Conservation (phyloP, 352 stramenopile species). For the Albugo candida region DNA sequence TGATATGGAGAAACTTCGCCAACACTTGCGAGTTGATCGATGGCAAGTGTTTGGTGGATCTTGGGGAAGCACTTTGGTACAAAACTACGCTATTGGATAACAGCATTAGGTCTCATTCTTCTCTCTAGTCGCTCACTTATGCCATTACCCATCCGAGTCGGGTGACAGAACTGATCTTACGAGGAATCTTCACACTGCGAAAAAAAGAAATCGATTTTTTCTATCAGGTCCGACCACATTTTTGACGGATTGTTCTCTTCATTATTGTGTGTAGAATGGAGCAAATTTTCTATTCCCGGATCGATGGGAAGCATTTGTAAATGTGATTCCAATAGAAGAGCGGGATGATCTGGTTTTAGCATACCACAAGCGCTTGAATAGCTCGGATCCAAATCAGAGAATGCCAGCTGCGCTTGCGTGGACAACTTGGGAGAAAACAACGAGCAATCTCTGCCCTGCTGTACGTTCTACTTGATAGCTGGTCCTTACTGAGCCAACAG, state of each 20-base stretch:
- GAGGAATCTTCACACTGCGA: constrained; percentile 85
- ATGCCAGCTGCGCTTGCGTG: constrained; percentile 73
- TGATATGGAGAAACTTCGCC: constrained; percentile 84
- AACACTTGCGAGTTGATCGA: constrained; percentile 69
- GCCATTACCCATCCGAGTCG: constrained; percentile 66
- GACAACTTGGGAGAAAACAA: constrained; percentile 83
- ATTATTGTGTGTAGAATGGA: constrained; percentile 17
- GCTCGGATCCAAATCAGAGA: constrained; percentile 65
- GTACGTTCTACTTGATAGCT: background rate
- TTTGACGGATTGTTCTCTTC: background rate
- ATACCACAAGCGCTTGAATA: constrained; percentile 78
- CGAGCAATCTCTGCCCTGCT: constrained; percentile 58
- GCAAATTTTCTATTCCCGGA: constrained; percentile 83
- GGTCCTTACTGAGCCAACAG: background rate
- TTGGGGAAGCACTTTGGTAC: constrained; percentile 84
- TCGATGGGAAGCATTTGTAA: constrained; percentile 77
- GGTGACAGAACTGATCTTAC: constrained; percentile 79
- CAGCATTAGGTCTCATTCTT: background rate
- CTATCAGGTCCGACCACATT: constrained; percentile 50
- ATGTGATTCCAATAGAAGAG: constrained; percentile 74
- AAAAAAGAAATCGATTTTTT: constrained; percentile 86
- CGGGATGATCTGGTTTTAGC: constrained; percentile 62
- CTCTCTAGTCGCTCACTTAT: constrained; percentile 70
- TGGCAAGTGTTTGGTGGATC: constrained; percentile 90
- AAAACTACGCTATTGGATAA: background rate